Evolutionary conservation across 2,329 filamentous ascomycete species (phyloP).

Genomic region (Cladosporium sp.): DNA sequence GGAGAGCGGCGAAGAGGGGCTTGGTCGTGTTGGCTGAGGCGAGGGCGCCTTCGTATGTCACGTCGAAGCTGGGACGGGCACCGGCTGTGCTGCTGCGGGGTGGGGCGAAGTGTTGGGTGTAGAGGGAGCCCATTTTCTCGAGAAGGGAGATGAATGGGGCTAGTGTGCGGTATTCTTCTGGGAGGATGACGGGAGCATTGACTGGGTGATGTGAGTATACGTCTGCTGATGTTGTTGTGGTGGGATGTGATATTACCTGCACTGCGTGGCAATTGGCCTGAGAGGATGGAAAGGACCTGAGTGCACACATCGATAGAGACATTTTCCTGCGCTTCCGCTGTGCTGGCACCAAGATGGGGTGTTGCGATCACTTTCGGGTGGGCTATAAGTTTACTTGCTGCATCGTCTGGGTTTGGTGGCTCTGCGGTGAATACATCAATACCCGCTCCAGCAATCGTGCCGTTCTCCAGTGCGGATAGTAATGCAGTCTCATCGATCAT

Average conservation of each 20-base stretch:
- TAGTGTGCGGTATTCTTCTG: conserved; percentile 72
- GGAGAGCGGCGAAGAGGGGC: conserved; percentile 70
- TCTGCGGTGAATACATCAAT: conserved; percentile 77
- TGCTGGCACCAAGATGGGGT: conserved; percentile 74
- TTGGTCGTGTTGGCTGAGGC: conserved; percentile 68
- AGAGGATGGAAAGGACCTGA: conserved; percentile 69
- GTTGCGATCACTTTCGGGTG: conserved; percentile 72
- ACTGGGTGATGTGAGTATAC: conserved; percentile 54
- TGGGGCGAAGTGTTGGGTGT: conserved; percentile 67
- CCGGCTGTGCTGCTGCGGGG: conserved; percentile 25
- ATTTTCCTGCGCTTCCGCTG: conserved; percentile 78
- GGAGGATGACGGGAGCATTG: conserved; percentile 75
- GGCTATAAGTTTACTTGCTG: conserved; percentile 58
- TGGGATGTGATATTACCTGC: not conserved
- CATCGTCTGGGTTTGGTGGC: conserved; percentile 56
- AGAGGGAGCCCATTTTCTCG: conserved; percentile 73
- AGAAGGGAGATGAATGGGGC: conserved; percentile 71
- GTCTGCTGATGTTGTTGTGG: not conserved
- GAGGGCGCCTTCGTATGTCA: conserved; percentile 72
- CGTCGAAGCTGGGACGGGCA: conserved; percentile 64
- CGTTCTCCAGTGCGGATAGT: conserved; percentile 63
- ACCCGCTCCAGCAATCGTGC: conserved; percentile 69
- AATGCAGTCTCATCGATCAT: conserved; percentile 75
- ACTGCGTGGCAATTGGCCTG: conserved; percentile 63
- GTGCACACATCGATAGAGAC: conserved; percentile 78